Evolutionary conservation across 169 alveolate species (phyloP).

Genomic region (Plasmodium chabaudi): DNA sequence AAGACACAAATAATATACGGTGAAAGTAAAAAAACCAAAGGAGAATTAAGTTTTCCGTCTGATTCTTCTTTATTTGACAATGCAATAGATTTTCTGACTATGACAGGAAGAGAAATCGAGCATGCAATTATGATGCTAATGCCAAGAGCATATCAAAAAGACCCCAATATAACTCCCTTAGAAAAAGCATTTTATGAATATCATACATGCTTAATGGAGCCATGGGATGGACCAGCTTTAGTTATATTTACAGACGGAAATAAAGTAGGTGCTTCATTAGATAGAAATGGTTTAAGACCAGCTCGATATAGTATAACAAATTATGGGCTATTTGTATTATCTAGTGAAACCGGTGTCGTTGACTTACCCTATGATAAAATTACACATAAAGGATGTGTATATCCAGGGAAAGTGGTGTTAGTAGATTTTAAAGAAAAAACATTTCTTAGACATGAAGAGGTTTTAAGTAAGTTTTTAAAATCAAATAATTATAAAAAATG

Average conservation of each 20-base stretch:
- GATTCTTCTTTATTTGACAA: conserved; percentile 74
- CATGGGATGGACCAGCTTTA: conserved; percentile 89
- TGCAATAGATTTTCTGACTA: conserved; percentile 70
- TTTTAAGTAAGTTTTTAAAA: conserved; percentile 56
- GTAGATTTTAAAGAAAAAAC: conserved; percentile 79
- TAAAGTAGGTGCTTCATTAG: conserved; percentile 85
- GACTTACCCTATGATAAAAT: conserved; percentile 76
- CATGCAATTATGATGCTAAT: conserved; percentile 77
- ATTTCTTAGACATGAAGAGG: conserved; percentile 73
- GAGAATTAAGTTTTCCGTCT: conserved; percentile 69
- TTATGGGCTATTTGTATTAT: conserved; percentile 80
- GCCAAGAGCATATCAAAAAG: conserved; percentile 79
- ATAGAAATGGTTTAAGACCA: conserved; percentile 86
- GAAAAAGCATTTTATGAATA: conserved; percentile 78
- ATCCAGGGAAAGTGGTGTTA: conserved; percentile 83
- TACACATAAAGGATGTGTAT: conserved; percentile 81
- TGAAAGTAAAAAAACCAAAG: conserved; percentile 62
- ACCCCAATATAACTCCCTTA: conserved; percentile 66
- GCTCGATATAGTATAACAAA: conserved; percentile 80
- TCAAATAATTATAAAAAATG: conserved; percentile 60
- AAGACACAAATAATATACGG: conserved; percentile 35
- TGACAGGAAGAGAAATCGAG: conserved; percentile 75
- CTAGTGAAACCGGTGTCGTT: conserved; percentile 86
- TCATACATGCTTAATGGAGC: conserved; percentile 85
- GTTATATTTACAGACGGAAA: conserved; percentile 85